These are phyloP conservation scores for Trypanosomatidae sp. DNA, from an alignment of 208 protist genomes.

Conservation along the genomic window DNA sequence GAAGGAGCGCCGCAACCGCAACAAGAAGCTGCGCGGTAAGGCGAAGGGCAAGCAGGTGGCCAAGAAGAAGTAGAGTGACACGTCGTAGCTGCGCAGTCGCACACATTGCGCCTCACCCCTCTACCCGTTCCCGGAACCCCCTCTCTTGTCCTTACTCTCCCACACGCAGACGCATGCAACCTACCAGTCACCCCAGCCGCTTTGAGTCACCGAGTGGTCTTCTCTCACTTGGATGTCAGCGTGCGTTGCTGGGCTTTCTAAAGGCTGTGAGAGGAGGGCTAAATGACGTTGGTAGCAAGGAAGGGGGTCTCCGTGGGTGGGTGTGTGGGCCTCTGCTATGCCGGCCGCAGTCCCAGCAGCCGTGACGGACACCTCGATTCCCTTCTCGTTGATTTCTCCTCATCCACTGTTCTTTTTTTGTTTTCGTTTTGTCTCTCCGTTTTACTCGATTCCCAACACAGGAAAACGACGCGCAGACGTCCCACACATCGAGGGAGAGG, in stretches of 20 bases:
- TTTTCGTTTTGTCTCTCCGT: conserved; percentile 15
- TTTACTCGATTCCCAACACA: conserved; percentile 9
- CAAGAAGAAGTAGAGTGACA: conserved; percentile 91
- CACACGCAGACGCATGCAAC: background rate
- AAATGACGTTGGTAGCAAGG: background rate
- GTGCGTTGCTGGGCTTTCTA: background rate
- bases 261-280: background rate
- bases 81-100: background rate
- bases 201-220: background rate
- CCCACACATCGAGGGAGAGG: background rate
- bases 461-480: background rate
- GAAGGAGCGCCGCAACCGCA: conserved; percentile 99
- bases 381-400: background rate
- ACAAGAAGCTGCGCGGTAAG: conserved; percentile 98
- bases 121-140: background rate
- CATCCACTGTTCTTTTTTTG: conserved; percentile 1
- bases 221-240: background rate
- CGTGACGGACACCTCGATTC: background rate
- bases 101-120: background rate
- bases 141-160: background rate
- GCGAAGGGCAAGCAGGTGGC: conserved; percentile 93
- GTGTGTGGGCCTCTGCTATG: background rate
- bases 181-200: background rate
- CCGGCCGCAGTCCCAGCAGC: background rate
- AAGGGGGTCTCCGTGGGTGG: background rate